Base-by-base conservation (phyloP, 129 eudicot species). In the Flaveria bidentis region DNA sequence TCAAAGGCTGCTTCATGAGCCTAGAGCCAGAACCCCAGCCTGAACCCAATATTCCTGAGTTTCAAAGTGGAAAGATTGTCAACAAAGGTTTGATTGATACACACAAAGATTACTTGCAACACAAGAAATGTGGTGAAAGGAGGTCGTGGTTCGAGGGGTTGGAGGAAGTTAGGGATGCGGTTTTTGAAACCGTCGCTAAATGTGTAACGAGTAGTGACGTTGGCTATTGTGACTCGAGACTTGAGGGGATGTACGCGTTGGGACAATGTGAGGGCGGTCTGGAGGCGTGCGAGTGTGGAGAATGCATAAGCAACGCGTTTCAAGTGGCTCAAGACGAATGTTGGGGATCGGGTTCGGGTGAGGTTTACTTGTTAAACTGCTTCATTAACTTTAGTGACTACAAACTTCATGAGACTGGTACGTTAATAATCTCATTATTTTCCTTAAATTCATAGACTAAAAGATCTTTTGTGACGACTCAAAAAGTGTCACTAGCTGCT, bases 321-420 rank as follows among this genome's bases (percentile, higher is more conserved):
- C 76, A 84, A 83, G 78, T 84, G 62, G 95, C 81, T 56, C 75
- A 81, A 46, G 91, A 86, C 18, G 87, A 84, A 75, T 89, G 95
- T 55, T 64, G 78, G 67, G 87, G 86, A 50, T 84, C 91, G 2
- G 80, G 63, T 62, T 80, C 83, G 8, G 91, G 86, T 17, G 85
- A 89, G 41, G 57, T 86, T 61, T 89, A 86, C 63, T 30, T 86
- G 72, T 81, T 76, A 44, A 51, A 79, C 45, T 89, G 95, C 69
- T 84, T 73, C 20, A 18, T 89, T 42, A 86, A 82, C 28, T 89
- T 84, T 69, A 51, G 75, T 6, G 83, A 82, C 36, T 9, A 73
- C 16, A 55, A 74, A 26, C 67, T 79, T 6, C 63, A 62, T 28
- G 46, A 64, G 4, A 45, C 63, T 9, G 50, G 76, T 86, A 73